Base-by-base conservation (phyloP, 345 rosid genomes). In the Cardamine resedifolia region DNA sequence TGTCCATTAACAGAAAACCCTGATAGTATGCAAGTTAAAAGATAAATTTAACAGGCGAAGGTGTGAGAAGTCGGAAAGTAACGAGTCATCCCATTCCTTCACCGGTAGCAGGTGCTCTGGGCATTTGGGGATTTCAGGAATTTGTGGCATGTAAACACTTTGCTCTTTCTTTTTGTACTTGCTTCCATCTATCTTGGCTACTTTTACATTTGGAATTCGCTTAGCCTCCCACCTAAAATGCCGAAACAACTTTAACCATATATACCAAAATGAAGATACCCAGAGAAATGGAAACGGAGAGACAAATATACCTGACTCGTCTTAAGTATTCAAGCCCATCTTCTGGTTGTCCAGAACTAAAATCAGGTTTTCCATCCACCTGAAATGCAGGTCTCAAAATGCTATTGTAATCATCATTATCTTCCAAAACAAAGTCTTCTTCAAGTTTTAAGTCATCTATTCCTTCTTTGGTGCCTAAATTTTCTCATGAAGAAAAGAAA, bases 161-260 rank as follows among this genome's bases (percentile, higher is more conserved):
- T 91, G 99, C 68, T 86, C 96, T 74, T 79, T 80, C 68, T 41
- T n/a, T 30, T 36, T 64, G 51, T 71, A 36, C 69, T 81, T 83
- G 65, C 62, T 77, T 68, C 21, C 68, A 50, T 83, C 88, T 73
- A 79, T 75, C 80, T 88, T 85, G 56, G 88, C 96, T 55, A 89
- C 88, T 72, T 70, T 83, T 39, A 94, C 90, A 58, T 87, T 89
- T 2, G 96, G 96, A 78, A 89, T 75, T 48, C 52, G 87, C 69
- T 87, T 82, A 64, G 99, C 96, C 83, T 95, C 99, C 99, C 99
- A 95, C 84, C 99, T 95, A 55, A 68, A 61, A 23, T 57, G 47
- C 19, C 20, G 15, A 69, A 73, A 76, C 41, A 68, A 68, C 10
- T 33, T 21, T 23, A 3, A 53, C 6, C 61, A 62, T 47, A 53